Base-by-base conservation (phyloP, 352 stramenopile species). In the Phytopythium cucurbitacearum region DNA sequence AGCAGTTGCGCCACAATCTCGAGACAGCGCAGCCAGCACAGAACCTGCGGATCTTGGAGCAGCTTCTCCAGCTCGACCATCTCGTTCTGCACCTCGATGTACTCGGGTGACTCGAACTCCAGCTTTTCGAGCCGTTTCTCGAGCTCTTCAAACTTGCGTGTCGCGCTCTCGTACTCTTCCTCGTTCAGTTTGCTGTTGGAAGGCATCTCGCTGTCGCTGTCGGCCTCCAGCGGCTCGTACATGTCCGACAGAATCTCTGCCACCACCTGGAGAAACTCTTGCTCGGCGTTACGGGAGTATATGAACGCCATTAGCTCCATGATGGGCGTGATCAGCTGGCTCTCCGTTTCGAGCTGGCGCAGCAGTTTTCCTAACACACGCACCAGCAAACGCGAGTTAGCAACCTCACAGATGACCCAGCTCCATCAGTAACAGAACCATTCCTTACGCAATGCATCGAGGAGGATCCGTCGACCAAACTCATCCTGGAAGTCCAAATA, bases 401-500 rank as follows among this genome's bases (percentile, higher is more conserved):
- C 48, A 37, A 39, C n/a, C 16, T 56, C 47, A 62, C 7, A 16
- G 7, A 50, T 16, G 16, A 11, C 42, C 5, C 34, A 44, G 44
- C 36, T 12, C 42, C 51, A 44, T 28, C 38, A 7, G 34, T 13
- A 9, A 38, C 15, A 11, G 16, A 39, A 63, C 4, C 10, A 40
- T 13, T 40, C 58, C 76, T 56, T 66, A 88, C 80, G 76, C 44
- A 91, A 49, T 7, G 69, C 69, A 43, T 86, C 73, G 5, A 91
- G 67, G n/a, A 91, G 60, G 35, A 76, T 70, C 10, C 79, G 72
- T n/a, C 79, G 79, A 7, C 82, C 82, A 47, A 89, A 88, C 47
- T 93, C 82, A 50, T 93, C 82, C 48, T 90, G 80, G 50, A 85
- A 89, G 57, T 93, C 82, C 28, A 93, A 40, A 11, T 80, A 71